Conservation (phyloP, 2,329 filamentous ascomycete species). For the Amauroascus verrucosus region DNA sequence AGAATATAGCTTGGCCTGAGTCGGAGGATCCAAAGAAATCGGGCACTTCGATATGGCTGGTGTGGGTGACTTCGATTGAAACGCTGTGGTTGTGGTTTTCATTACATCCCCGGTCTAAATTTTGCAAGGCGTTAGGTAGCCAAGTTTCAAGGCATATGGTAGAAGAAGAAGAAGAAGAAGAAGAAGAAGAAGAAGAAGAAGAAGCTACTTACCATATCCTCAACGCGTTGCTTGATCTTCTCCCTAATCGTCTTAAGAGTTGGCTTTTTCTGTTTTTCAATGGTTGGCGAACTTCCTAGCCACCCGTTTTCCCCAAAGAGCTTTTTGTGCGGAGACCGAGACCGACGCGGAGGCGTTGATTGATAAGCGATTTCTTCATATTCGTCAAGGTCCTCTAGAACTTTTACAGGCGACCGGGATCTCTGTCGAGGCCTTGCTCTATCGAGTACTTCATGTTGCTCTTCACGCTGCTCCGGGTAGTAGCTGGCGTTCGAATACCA, state of each 20-base stretch:
- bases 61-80: conserved; percentile 18
- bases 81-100: conserved; percentile 15
- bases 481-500: conserved; percentile 4
- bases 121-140: neutral
- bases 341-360: conserved; percentile 17
- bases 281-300: conserved; percentile 29
- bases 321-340: conserved; percentile 32
- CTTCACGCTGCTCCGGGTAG: conserved; percentile 8
- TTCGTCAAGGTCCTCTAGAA: conserved; percentile 21
- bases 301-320: conserved; percentile 36
- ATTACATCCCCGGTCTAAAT: conserved; percentile 23
- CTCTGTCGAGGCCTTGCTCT: conserved; percentile 10
- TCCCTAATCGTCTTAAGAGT: conserved; percentile 29
- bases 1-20: conserved; percentile 37
- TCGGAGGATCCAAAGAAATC: conserved; percentile 33
- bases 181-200: no score
- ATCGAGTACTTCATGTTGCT: conserved; percentile 7
- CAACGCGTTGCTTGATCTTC: conserved; percentile 33
- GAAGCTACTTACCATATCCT: conserved; percentile 26
- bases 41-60: conserved; percentile 21
- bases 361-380: conserved; percentile 16
- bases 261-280: conserved; percentile 24
- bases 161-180: no score
- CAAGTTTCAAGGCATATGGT: neutral
- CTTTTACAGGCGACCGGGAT: conserved; percentile 19